A percentile compares a stretch with the other conserved stretches of the same genome.
Evolutionary conservation across 371 early-diverging fungal species (phyloP).

Genomic region (Basidiobolus meristosporus): DNA sequence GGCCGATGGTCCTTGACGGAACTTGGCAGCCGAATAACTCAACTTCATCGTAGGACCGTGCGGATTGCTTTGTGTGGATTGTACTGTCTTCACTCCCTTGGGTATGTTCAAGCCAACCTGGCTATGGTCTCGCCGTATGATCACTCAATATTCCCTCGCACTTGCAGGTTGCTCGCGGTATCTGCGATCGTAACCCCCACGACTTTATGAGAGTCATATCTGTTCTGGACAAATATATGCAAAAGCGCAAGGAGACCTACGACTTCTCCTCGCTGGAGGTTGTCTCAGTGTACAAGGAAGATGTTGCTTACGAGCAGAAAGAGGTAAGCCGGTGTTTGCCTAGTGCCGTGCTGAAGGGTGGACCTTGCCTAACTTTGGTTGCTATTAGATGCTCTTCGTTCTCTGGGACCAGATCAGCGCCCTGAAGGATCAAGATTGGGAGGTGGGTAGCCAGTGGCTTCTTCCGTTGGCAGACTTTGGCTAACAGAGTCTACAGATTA

Average conservation of each 20-base stretch:
- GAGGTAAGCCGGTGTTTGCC: too few relatives aligned
- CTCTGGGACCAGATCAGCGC: slow-evolving; percentile 46
- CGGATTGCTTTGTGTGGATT: slow-evolving; percentile 54
- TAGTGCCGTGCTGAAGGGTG: too few relatives aligned
- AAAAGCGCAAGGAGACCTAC: slow-evolving; percentile 16
- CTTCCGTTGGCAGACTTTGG: too few relatives aligned
- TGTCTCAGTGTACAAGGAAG: slow-evolving; percentile 26
- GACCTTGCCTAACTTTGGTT: not conserved
- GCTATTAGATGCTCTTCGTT: slow-evolving; percentile 28
- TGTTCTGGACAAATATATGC: slow-evolving; percentile 40
- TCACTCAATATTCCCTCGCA: not conserved
- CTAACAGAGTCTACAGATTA: too few relatives aligned
- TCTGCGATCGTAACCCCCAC: slow-evolving; percentile 26
- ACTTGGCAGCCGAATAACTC: not conserved
- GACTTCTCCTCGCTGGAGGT: slow-evolving; percentile 19
- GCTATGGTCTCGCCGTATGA: not conserved
- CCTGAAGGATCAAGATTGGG: slow-evolving; percentile 35
- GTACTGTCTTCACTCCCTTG: slow-evolving; percentile 61
- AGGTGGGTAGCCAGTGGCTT: too few relatives aligned
- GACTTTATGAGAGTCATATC: slow-evolving; percentile 34
- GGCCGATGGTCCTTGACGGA: not conserved
- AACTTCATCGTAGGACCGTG: slow-evolving; percentile 18
- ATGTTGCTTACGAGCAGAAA: slow-evolving; percentile 18
- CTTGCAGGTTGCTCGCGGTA: slow-evolving; percentile 21
- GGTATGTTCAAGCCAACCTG: slow-evolving; percentile 18